These are phyloP conservation scores for Fonsecaea nubica DNA, from an alignment of 2,329 filamentous ascomycete genomes.

Conservation along the genomic window DNA sequence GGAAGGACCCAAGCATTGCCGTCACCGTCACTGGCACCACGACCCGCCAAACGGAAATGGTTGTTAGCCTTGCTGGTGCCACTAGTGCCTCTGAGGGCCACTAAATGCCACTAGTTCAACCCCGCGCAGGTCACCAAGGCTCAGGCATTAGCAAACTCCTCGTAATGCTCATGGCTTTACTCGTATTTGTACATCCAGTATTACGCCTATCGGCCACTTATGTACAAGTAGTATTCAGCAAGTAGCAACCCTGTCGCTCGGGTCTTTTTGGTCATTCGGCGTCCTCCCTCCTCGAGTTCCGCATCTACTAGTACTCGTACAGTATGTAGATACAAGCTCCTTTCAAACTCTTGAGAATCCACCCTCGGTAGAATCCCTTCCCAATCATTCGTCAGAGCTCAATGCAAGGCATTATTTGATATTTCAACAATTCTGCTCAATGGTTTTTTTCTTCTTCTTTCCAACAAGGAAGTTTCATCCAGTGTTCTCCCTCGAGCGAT, in stretches of 20 bases:
- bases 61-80: not conserved
- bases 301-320: too few species aligned
- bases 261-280: too few species aligned
- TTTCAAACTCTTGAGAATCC: not conserved
- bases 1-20: not conserved
- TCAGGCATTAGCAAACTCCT: not conserved
- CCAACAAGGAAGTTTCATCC: not conserved
- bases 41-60: not conserved
- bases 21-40: not conserved
- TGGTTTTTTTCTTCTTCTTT: not conserved
- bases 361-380: not conserved
- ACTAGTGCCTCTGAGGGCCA: not conserved
- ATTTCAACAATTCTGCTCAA: not conserved
- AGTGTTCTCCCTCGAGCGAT: not conserved
- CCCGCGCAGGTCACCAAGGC: not conserved
- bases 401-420: not conserved
- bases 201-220: too few species aligned
- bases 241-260: too few species aligned
- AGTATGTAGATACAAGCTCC: not conserved
- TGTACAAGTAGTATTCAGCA: too few species aligned
- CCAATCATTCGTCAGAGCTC: not conserved
- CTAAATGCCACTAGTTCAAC: too few species aligned
- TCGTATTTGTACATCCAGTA: not conserved
- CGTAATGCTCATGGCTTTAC: not conserved
- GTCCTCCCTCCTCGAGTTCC: too few species aligned